Base-by-base conservation (phyloP, 164 flowering plant genomes). In the Vitis cinerea region DNA sequence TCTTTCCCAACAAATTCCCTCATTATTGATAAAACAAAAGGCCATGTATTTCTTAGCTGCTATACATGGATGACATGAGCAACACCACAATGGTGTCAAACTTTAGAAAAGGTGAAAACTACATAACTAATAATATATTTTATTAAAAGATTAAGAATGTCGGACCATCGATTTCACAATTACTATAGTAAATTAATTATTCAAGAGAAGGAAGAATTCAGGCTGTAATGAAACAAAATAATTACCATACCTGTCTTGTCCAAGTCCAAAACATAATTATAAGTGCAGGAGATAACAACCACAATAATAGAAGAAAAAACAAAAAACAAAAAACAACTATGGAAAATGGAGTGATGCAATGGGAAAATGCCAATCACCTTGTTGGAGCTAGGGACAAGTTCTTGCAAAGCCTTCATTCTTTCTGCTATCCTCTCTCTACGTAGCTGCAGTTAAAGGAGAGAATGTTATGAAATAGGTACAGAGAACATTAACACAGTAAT, bases 341-440 rank as follows among this genome's bases (percentile, higher is more conserved):
- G 16, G 68, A 49, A 31, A 19, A 65, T 23, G 48, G 53, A 37
- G 47, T 44, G 3, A 44, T 27, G 55, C 29, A 70, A 65, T 23
- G 49, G 3, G 13, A 57, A 30, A 29, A 50, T 37, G 59, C 50
- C 47, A 9, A 59, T 31, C 17, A 82, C 81, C 81, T 82, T 82
- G 72, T 75, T 79, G 69, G 75, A 75, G 70, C 79, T 82, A 31
- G 83, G 85, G 69, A 82, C 85, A 49, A 82, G 75, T 54, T 80
- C 83, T 61, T 82, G 85, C 76, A 82, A 71, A 17, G 81, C 81
- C 76, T 73, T 82, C 67, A 82, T 75, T 64, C 83, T 75, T 66
- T 82, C 83, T 15, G 83, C 74, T 69, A 82, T 79, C 56, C 83
- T 82, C 71, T 82, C 85, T 66, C 85, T 75, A 57, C 83, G 83